phyloP scores from a whole-genome alignment of 768 basidiomycete genomes.

The Dictyophora rubrovolvata region DNA sequence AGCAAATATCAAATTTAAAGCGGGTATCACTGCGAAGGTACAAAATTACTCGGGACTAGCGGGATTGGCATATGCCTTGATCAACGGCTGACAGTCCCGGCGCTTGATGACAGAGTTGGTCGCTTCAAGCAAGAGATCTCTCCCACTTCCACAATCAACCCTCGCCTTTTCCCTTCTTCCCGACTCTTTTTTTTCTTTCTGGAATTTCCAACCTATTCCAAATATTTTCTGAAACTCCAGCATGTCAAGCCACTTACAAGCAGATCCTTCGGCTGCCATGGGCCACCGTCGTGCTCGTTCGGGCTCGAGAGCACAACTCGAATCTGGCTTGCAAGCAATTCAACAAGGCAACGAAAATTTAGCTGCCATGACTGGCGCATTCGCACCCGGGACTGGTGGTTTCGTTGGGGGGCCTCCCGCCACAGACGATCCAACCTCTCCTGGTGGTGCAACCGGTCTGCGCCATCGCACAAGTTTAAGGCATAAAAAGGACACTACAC shows the following conservation, averaged over 20 bases:
- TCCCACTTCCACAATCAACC: too few relatives aligned
- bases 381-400: constrained; percentile 1
- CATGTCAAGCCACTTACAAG: not conserved
- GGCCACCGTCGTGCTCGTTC: not conserved
- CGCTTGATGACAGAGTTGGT: too few relatives aligned
- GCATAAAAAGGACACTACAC: constrained; percentile 2
- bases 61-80: too few relatives aligned
- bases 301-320: constrained; percentile 1
- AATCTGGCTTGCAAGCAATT: constrained; percentile 4
- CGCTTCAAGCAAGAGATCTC: too few relatives aligned
- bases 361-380: not conserved
- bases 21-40: too few relatives aligned
- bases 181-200: too few relatives aligned
- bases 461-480: not conserved
- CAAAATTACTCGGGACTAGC: too few relatives aligned
- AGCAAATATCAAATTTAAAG: too few relatives aligned
- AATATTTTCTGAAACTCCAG: not conserved
- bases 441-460: not conserved
- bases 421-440: not conserved
- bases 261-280: not conserved
- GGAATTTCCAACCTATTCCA: not conserved
- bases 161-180: too few relatives aligned
- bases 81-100: too few relatives aligned
- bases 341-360: not conserved
- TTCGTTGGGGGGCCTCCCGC: constrained; percentile 2